Percentiles rank a stretch among this genome's conserved stretches.
Evolutionary conservation across 2,329 filamentous ascomycete genomes (phyloP).

Genomic region (Teratosphaeria gauchensis): DNA sequence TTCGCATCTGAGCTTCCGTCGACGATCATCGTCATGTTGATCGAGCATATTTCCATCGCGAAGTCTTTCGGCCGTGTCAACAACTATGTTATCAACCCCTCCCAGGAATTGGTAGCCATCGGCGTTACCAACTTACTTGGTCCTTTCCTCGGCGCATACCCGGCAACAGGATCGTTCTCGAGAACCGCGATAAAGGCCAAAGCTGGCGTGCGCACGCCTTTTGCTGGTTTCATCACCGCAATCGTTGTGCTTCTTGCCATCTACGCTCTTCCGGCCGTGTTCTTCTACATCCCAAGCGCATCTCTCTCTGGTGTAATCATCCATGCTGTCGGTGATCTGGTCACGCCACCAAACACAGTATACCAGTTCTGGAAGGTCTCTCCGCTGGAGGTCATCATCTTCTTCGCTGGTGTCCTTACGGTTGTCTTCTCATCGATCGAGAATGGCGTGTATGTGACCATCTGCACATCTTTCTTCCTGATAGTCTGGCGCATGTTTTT

Average conservation of each 20-base stretch:
- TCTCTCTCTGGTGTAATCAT: constrained; percentile 83
- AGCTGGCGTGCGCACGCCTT: constrained; percentile 83
- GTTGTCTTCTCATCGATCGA: constrained; percentile 85
- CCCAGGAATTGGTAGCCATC: constrained; percentile 91
- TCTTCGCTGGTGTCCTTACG: constrained; percentile 84
- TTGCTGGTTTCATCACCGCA: constrained; percentile 82
- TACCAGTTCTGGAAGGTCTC: constrained; percentile 95
- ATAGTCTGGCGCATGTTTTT: constrained; percentile 77
- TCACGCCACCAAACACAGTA: constrained; percentile 81
- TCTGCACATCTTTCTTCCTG: constrained; percentile 64
- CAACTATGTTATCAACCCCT: constrained; percentile 92
- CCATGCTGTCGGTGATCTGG: constrained; percentile 85
- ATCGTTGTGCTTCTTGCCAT: constrained; percentile 79
- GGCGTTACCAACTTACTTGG: constrained; percentile 83
- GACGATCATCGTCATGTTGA: constrained; percentile 84
- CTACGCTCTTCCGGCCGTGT: constrained; percentile 77
- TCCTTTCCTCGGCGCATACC: constrained; percentile 85
- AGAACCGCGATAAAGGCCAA: constrained; percentile 96
- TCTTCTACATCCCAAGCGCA: constrained; percentile 85
- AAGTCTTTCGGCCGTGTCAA: constrained; percentile 95
- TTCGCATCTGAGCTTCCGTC: constrained; percentile 70
- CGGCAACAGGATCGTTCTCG: constrained; percentile 90
- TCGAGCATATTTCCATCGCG: constrained; percentile 93
- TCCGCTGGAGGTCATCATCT: constrained; percentile 81
- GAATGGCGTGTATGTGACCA: constrained; percentile 82